These are phyloP conservation scores for Podila verticillata DNA, from an alignment of 192 early-diverging fungal genomes.

Conservation along the genomic window DNA sequence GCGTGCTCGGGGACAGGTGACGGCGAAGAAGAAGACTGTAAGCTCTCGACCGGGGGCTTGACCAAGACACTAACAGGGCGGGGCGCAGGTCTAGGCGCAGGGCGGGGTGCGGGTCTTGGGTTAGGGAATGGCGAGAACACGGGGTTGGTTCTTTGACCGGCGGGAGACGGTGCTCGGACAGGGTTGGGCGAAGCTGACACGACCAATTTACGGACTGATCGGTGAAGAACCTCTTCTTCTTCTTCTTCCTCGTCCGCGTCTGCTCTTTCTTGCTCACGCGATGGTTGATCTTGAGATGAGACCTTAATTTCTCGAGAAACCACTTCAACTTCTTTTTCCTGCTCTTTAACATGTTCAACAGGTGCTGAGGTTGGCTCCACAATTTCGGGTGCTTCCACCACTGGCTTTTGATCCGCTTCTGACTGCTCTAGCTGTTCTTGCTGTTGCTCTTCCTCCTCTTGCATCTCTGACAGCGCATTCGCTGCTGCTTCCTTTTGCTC, in stretches of 20 bases:
- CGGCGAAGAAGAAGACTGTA: neutral
- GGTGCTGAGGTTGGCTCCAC: no score
- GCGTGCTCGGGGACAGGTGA: neutral
- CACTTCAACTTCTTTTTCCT: neutral
- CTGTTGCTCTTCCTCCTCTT: neutral
- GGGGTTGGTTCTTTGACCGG: neutral
- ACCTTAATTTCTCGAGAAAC: neutral
- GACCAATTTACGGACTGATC: constrained; percentile 20
- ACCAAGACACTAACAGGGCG: constrained; percentile 22
- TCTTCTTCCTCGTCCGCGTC: constrained; percentile 20
- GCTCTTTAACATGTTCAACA: neutral
- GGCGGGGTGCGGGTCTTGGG: constrained; percentile 17
- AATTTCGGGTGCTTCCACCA: neutral
- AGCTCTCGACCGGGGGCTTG: constrained; percentile 1
- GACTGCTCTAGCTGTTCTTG: neutral
- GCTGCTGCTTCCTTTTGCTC: constrained; percentile 12
- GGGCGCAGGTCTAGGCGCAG: constrained; percentile 22
- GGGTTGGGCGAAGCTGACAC: neutral
- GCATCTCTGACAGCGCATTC: neutral
- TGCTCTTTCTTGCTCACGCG: neutral
- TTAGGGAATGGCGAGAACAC: constrained; percentile 32
- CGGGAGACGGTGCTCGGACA: constrained; percentile 14
- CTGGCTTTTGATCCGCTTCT: neutral
- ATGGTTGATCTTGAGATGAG: neutral
- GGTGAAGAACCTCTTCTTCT: constrained; percentile 33